Conservation (phyloP, 139 green algal genomes). For the Bryopsis sp. region DNA sequence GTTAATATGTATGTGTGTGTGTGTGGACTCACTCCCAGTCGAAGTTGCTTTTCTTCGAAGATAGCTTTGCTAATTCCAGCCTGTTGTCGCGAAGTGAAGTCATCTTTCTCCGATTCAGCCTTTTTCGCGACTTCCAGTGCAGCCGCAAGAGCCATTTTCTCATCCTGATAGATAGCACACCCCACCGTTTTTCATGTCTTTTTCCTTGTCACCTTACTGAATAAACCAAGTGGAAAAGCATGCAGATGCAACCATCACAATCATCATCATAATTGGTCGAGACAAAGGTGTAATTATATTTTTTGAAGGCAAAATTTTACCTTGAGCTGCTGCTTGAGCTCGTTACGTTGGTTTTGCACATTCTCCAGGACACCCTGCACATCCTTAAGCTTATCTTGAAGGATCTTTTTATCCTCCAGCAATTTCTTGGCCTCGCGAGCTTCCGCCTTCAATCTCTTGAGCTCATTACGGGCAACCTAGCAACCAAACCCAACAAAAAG, state of each 20-base stretch:
- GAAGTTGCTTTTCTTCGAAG: constrained; percentile 10
- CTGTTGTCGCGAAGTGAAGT: not conserved
- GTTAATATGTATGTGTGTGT: no score
- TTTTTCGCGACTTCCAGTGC: not conserved
- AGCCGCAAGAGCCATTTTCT: constrained; percentile 17
- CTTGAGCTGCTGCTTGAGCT: constrained; percentile 57
- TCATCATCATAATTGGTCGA: no score
- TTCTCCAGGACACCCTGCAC: constrained; percentile 59
- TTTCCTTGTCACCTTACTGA: no score
- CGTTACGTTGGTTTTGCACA: constrained; percentile 74
- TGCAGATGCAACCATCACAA: no score
- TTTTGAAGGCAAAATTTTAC: constrained; percentile 8
- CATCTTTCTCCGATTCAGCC: constrained; percentile 9
- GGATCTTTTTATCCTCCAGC: constrained; percentile 79
- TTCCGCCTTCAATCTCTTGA: constrained; percentile 33
- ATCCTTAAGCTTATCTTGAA: constrained; percentile 62
- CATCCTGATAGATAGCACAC: no score
- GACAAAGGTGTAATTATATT: no score
- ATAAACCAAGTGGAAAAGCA: no score
- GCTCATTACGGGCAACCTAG: not conserved
- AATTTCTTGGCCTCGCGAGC: constrained; percentile 70
- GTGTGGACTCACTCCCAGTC: no score
- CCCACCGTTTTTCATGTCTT: no score
- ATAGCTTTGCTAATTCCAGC: constrained; percentile 4
- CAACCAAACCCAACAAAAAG: not conserved